Base-by-base conservation (phyloP, 495 filamentous ascomycete genomes). In the Cercophora scortea region DNA sequence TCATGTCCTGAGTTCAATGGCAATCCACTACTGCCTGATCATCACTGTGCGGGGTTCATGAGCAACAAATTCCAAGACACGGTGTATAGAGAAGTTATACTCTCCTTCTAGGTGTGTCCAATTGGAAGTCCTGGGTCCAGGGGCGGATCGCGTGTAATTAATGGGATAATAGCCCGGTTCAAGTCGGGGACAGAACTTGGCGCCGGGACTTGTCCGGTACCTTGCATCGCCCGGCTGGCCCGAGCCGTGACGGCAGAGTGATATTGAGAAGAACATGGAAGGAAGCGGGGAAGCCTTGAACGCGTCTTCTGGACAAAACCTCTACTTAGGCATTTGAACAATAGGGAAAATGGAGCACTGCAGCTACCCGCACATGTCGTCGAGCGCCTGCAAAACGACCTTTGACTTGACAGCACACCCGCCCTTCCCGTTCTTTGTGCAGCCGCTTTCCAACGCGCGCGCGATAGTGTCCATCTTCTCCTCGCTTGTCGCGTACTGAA, bases 401-500 rank as follows among this genome's bases (percentile, higher is more conserved):
- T 54, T 33, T 7, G 25, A 25, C 39, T 45, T 54, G 17, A 54
- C 46, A 12, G 46, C 40, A 40, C 52, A 54, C 2, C 46, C 47
- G 3, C 52, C 52, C 32, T 45, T 44, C 19, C 47, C 52, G 16
- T 34, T 50, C 52, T 13, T 9, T 5, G 39, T 50, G 52, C 52
- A 54, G 52, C 52, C 52, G 17, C n/a, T 19, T 39, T 54, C 52
- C 33, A 54, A 32, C 7, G 46, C 52, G 5, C 47, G 45, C 45
- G 52, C 46, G n/a, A 54, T 32, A 13, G 12, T 16, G 12, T 54
- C 52, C 46, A 54, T 49, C 41, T 54, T 54, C 13, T 54, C 46
- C 12, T 54, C 52, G 32, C 46, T 38, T 19, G 47, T 45, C 10
- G 52, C 52, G 47, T 54, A 50, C n/a, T n/a, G 47, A 16, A 54